Evolutionary conservation across 257 asterid species (phyloP).

Genomic region (Nicotiana attenuata): DNA sequence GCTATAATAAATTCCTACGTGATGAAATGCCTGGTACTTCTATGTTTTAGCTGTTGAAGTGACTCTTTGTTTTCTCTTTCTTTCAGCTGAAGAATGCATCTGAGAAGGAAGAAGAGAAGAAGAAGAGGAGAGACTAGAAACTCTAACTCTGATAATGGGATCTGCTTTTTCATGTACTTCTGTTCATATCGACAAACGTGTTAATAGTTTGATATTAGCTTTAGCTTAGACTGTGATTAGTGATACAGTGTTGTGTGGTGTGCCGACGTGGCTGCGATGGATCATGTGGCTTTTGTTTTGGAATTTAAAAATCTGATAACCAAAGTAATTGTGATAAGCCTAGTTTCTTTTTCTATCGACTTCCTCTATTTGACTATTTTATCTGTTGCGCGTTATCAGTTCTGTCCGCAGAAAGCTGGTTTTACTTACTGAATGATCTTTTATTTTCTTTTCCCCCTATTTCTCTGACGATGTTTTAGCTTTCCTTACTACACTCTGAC

Average conservation of each 20-base stretch:
- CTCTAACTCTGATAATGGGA: not conserved
- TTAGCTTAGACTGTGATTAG: not conserved
- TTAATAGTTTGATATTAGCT: not conserved
- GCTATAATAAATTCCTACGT: not conserved
- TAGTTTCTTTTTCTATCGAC: not conserved
- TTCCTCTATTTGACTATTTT: not conserved
- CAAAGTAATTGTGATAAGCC: not conserved
- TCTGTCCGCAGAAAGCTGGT: not conserved
- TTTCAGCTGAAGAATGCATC: constrained; percentile 81
- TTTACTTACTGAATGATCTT: not conserved
- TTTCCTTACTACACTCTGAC: not conserved
- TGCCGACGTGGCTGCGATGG: not conserved
- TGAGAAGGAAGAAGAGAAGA: constrained; percentile 87
- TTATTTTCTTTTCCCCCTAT: not conserved
- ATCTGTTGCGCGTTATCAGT: not conserved
- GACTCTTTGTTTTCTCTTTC: not conserved
- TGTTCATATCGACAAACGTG: not conserved
- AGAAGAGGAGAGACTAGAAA: constrained; percentile 47
- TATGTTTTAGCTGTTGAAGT: not conserved
- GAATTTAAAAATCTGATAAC: not conserved
- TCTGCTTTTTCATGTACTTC: not conserved
- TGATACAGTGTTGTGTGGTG: not conserved
- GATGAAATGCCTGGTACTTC: not conserved
- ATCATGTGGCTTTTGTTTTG: not conserved
- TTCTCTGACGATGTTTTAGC: not conserved